Evolutionary conservation across 1,284 basidiomycete species (phyloP).

Genomic region (Cryptococcus deneoformans): DNA sequence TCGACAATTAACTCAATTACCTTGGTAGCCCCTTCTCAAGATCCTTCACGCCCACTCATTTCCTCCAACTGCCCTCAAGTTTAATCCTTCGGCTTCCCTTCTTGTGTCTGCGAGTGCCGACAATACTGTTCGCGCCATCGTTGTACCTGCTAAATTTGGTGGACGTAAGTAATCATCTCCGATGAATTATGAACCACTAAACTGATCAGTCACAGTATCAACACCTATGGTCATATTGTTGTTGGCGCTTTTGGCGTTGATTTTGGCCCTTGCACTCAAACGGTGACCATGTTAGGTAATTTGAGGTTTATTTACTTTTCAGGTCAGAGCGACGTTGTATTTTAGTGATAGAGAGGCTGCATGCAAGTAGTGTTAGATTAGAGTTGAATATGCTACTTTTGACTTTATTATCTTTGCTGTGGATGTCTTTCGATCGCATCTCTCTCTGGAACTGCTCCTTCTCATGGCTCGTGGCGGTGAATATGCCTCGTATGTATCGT

Average conservation of each 20-base stretch:
- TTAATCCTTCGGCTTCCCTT: conserved; percentile 76
- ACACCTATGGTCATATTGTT: conserved; percentile 9
- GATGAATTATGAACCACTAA: not conserved
- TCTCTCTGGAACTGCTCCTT: no score
- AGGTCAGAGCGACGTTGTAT: no score
- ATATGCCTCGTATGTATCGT: no score
- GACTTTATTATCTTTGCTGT: no score
- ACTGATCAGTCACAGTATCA: conserved; percentile 9
- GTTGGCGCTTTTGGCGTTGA: conserved; percentile 18
- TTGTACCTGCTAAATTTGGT: conserved; percentile 58
- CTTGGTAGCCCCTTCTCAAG: conserved; percentile 68
- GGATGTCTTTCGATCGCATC: no score
- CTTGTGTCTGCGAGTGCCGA: conserved; percentile 92
- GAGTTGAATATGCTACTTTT: no score
- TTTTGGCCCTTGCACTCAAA: conserved; percentile 17
- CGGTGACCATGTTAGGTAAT: not conserved
- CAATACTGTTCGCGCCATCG: conserved; percentile 78
- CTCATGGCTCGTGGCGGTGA: no score
- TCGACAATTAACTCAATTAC: not conserved
- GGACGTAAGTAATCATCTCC: conserved; percentile 28
- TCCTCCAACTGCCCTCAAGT: conserved; percentile 82
- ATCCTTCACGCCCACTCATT: conserved; percentile 95
- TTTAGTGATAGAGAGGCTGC: no score
- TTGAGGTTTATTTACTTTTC: no score
- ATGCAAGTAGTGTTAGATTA: no score